Conservation (phyloP, 371 early-diverging fungal genomes). For the Syncephalastrum contaminatum region DNA sequence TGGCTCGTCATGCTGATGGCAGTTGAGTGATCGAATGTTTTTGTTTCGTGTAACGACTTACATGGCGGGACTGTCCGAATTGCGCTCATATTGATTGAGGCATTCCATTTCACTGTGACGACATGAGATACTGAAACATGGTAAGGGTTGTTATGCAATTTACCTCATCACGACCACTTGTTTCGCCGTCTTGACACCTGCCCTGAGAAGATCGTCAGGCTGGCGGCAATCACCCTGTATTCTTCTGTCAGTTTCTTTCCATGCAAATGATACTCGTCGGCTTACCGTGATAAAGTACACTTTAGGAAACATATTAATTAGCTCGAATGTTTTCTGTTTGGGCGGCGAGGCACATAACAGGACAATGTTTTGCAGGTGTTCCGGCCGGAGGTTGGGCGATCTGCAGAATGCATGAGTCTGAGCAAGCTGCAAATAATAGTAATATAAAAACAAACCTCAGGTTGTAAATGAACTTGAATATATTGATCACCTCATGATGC, state of each 20-base stretch:
- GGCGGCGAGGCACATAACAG: constrained; percentile 47
- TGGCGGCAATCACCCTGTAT: constrained; percentile 54
- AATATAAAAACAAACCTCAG: constrained; percentile 18
- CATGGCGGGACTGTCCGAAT: constrained; percentile 49
- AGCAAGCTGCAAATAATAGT: background rate
- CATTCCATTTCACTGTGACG: constrained; percentile 40
- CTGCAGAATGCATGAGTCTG: constrained; percentile 7
- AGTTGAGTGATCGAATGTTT: background rate
- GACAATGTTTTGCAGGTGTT: constrained; percentile 55
- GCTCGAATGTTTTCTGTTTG: constrained; percentile 39
- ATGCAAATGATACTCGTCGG: background rate
- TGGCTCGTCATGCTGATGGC: constrained; percentile 34
- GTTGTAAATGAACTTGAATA: constrained; percentile 48
- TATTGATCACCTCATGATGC: constrained; percentile 42
- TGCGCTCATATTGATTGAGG: constrained; percentile 32
- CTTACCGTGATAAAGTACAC: constrained; percentile 56
- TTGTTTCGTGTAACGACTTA: constrained; percentile 18
- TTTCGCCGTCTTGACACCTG: constrained; percentile 55
- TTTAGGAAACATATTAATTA: constrained; percentile 51
- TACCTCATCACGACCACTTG: constrained; percentile 62
- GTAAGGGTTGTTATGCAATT: background rate
- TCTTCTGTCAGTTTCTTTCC: background rate
- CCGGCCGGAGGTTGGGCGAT: constrained; percentile 35
- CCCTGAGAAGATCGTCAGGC: constrained; percentile 57
- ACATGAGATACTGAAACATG: background rate